phyloP scores from a whole-genome alignment of 2,329 filamentous ascomycete genomes.

The Fusarium domesticum region DNA sequence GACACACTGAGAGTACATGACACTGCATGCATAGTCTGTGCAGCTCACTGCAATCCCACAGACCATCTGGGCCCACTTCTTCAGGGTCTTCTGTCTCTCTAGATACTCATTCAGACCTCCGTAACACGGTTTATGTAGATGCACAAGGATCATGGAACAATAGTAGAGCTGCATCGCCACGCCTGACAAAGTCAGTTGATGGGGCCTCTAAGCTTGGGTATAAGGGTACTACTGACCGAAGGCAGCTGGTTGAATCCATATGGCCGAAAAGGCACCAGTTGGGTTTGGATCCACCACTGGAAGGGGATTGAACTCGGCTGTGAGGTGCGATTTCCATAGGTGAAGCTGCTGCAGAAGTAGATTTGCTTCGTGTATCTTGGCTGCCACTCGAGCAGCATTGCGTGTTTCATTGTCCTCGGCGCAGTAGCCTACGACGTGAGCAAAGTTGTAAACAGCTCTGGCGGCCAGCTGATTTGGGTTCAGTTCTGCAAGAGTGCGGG shows the following conservation, averaged over 20 bases:
- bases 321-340: conserved; percentile 29
- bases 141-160: conserved; percentile 50
- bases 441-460: conserved; percentile 51
- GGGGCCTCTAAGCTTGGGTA: too few species aligned
- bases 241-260: conserved; percentile 49
- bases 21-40: conserved; percentile 37
- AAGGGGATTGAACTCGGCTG: conserved; percentile 40
- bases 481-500: conserved; percentile 45
- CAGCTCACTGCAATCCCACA: conserved; percentile 48
- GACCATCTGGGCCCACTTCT: conserved; percentile 31
- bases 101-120: conserved; percentile 43
- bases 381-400: neutral
- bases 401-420: conserved; percentile 1
- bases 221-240: conserved; percentile 28
- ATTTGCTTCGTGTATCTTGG: conserved; percentile 1
- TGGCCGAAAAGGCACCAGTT: conserved; percentile 37
- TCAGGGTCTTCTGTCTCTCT: conserved; percentile 25
- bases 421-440: conserved; percentile 55
- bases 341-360: conserved; percentile 29
- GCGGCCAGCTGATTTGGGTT: conserved; percentile 51
- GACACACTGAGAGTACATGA: conserved; percentile 43
- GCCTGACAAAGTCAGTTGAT: conserved; percentile 25
- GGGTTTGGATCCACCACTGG: conserved; percentile 27
- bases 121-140: conserved; percentile 18
- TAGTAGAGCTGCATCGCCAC: conserved; percentile 51